A percentile compares a stretch with the other conserved stretches of the same genome.
These are phyloP conservation scores for Melanomma pulvis-pyrius DNA, from an alignment of 495 filamentous ascomycete genomes.

Conservation along the genomic window DNA sequence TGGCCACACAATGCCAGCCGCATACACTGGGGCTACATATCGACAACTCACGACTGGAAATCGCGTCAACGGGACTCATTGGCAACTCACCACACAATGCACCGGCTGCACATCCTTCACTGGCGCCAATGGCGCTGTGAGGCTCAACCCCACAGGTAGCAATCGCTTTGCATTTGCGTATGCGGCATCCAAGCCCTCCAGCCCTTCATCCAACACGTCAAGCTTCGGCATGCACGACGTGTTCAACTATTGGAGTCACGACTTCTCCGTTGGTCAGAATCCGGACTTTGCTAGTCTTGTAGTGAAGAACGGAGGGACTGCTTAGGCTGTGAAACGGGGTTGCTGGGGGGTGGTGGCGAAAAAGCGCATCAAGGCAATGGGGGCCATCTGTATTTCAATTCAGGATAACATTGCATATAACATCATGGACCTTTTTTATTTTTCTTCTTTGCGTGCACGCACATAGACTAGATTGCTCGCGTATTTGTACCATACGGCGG, in stretches of 20 bases:
- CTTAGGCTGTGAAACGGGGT: not conserved
- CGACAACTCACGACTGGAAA: slow-evolving; percentile 21
- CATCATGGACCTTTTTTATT: not conserved
- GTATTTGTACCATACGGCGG: not conserved
- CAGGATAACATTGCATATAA: not conserved
- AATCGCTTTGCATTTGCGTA: slow-evolving; percentile 21
- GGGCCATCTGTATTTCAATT: not conserved
- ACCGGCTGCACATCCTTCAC: slow-evolving; percentile 25
- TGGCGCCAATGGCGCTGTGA: not conserved
- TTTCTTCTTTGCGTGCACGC: not conserved
- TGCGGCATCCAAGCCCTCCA: slow-evolving; percentile 15
- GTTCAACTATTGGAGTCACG: slow-evolving; percentile 32
- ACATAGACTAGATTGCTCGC: not conserved
- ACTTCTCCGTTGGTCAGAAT: slow-evolving; percentile 46
- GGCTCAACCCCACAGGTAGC: slow-evolving; percentile 16
- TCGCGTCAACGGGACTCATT: slow-evolving; percentile 29
- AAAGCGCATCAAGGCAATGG: not conserved
- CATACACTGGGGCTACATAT: slow-evolving; percentile 26
- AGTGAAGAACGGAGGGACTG: slow-evolving; percentile 30
- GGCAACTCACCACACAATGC: slow-evolving; percentile 32
- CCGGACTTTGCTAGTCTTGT: slow-evolving; percentile 45
- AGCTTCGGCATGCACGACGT: slow-evolving; percentile 14
- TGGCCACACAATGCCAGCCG: slow-evolving; percentile 16
- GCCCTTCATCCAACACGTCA: slow-evolving; percentile 13
- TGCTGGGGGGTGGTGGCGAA: not conserved